These are phyloP conservation scores for Russula brevipes DNA, from an alignment of 768 basidiomycete species.

Conservation along the genomic window DNA sequence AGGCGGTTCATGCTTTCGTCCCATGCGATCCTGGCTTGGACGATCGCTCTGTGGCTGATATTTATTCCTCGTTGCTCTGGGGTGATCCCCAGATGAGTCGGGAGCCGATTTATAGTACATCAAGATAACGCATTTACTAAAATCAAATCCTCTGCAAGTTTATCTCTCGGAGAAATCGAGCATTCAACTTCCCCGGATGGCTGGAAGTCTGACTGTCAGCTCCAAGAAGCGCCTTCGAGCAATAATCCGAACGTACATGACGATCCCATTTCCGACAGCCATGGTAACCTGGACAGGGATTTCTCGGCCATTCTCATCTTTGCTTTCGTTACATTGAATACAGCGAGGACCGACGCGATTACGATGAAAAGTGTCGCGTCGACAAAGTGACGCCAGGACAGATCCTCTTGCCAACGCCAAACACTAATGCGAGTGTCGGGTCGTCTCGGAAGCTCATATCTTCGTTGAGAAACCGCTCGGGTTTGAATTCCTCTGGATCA, in stretches of 20 bases:
- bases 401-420: constrained; percentile 24
- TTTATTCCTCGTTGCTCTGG: too few relatives aligned
- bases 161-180: constrained; percentile 14
- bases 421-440: constrained; percentile 5
- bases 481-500: constrained; percentile 35
- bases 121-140: background rate
- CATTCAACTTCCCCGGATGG: constrained; percentile 14
- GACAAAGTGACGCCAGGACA: constrained; percentile 21
- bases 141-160: constrained; percentile 12
- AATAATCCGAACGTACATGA: background rate
- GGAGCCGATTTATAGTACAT: background rate
- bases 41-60: too few relatives aligned
- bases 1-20: too few relatives aligned
- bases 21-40: too few relatives aligned
- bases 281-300: background rate
- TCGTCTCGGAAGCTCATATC: constrained; percentile 16
- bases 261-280: background rate
- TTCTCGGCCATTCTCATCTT: background rate
- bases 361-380: background rate
- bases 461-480: constrained; percentile 38
- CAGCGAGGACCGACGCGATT: background rate
- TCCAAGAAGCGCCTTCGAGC: too few relatives aligned
- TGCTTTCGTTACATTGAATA: constrained; percentile 11
- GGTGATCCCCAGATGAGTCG: background rate
- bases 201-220: background rate